Conservation (phyloP, 2,329 filamentous ascomycete genomes). For the Verticillium zaregamsianum region DNA sequence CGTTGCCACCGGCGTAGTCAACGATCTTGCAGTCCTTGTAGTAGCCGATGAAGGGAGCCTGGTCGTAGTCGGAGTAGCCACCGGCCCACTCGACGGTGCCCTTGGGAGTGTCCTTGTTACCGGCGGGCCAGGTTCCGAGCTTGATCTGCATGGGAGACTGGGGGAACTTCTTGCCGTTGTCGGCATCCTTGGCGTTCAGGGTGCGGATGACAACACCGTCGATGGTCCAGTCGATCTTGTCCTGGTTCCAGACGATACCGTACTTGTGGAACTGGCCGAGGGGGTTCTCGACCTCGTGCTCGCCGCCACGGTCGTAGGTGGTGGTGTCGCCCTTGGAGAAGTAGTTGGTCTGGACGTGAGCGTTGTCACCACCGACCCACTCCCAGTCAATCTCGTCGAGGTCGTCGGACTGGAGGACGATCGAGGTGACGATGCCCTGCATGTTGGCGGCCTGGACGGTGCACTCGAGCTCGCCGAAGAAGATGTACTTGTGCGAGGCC, state of each 20-base stretch:
- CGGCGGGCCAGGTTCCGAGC: slow-evolving; percentile 64
- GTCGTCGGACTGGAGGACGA: slow-evolving; percentile 84
- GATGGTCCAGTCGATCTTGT: slow-evolving; percentile 60
- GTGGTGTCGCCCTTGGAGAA: slow-evolving; percentile 70
- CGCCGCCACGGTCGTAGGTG: slow-evolving; percentile 66
- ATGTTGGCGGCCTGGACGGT: slow-evolving; percentile 76
- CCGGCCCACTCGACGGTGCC: slow-evolving; percentile 72
- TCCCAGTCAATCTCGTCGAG: slow-evolving; percentile 97
- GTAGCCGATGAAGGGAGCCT: slow-evolving; percentile 50
- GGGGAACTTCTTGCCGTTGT: slow-evolving; percentile 57
- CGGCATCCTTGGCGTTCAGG: slow-evolving; percentile 58
- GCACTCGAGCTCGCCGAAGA: slow-evolving; percentile 87
- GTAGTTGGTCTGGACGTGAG: slow-evolving; percentile 83
- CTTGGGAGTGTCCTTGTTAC: slow-evolving; percentile 50
- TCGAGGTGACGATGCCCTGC: slow-evolving; percentile 81
- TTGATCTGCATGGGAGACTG: slow-evolving; percentile 72
- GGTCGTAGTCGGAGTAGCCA: slow-evolving; percentile 48
- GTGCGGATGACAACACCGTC: slow-evolving; percentile 59
- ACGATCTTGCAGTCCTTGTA: slow-evolving; percentile 52
- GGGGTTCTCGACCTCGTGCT: slow-evolving; percentile 53
- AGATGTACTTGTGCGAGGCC: slow-evolving; percentile 80
- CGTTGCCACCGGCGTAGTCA: slow-evolving; percentile 49
- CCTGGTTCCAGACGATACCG: slow-evolving; percentile 62
- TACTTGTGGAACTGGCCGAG: slow-evolving; percentile 61
- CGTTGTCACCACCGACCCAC: slow-evolving; percentile 74